Evolutionary conservation across 176 grass and related monocot genomes (phyloP), one percentile per base, ranked within the genome.

Genomic region (Carex scoparia): DNA sequence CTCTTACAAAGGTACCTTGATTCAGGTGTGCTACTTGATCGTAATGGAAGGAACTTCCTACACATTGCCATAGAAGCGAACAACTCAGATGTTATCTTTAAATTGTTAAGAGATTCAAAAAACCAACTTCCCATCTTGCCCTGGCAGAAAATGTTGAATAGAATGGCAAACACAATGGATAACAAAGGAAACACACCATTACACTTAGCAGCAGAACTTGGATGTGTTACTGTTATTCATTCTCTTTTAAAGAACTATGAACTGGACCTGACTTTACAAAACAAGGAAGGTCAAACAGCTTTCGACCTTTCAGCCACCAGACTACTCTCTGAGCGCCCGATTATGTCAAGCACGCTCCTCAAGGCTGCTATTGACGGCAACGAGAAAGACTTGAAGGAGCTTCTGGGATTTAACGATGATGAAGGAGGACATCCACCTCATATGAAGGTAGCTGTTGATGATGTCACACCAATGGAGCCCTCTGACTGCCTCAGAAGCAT

Each of bases 141-240:
- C 23, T 23, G 23, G 23, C 23, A 23, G 23, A 23, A 23, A 23
- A 23, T 23, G 23, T 23, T 23, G 23, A n/a, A 44, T 27, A 84
- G 5, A 38, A 55, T 84, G 61, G 49, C 23, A 11, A 55, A 68
- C 31, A 15, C 11, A 49, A 69, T 30, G 18, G 81, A 84, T 70
- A 49, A 70, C 51, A 38, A 84, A 16, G 81, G 81, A 54, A 84
- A 84, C 32, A 84, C 81, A 15, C 81, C 81, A 14, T 5, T 84
- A 56, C 81, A 84, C 58, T 14, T 84, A 10, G 81, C 81, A 0
- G 81, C 67, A 10, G 2, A 69, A 33, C 4, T 1, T 0, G 28
- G 38, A 57, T 15, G 51, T 70, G 15, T 65, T 16, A 27, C 0
- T 7, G 23, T 69, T 54, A 35, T 71, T 13, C 56, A 1, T 9